Conservation (phyloP, 2,329 filamentous ascomycete genomes). For the Fusarium praegraminearum region DNA sequence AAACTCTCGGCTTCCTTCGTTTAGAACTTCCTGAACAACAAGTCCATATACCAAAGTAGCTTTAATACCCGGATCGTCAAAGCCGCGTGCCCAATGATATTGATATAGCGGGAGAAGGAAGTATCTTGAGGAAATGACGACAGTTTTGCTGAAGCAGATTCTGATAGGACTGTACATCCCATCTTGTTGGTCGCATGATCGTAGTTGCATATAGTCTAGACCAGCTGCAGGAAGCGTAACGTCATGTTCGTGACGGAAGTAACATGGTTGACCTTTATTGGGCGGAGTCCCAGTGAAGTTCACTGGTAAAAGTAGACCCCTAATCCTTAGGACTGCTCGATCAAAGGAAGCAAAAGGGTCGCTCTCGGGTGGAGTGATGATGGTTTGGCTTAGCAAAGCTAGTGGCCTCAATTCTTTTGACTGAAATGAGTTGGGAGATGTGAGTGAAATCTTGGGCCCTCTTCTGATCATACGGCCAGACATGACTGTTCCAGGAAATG, state of each 20-base stretch:
- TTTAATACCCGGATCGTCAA: not conserved
- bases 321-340: not conserved
- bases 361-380: rapidly evolving
- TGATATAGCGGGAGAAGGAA: not conserved
- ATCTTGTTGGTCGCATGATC: rapidly evolving
- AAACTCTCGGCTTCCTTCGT: rapidly evolving
- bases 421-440: rapidly evolving
- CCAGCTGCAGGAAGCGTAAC: rapidly evolving
- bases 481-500: not conserved
- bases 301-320: not conserved
- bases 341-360: not conserved
- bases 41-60: not conserved
- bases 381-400: rapidly evolving
- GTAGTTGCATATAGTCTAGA: not conserved
- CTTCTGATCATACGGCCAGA: rapidly evolving
- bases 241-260: not conserved
- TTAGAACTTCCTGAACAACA: rapidly evolving
- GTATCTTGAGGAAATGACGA: rapidly evolving
- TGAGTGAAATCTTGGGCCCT: rapidly evolving
- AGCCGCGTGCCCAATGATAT: not conserved
- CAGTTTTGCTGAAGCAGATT: rapidly evolving
- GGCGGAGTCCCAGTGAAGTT: rapidly evolving
- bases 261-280: rapidly evolving
- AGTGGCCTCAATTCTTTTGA: not conserved
- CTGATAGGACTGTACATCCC: rapidly evolving